Percentiles rank a stretch among this genome's conserved stretches.
These are phyloP conservation scores for Suillus weaverae DNA, from an alignment of 768 basidiomycete species.

Conservation along the genomic window DNA sequence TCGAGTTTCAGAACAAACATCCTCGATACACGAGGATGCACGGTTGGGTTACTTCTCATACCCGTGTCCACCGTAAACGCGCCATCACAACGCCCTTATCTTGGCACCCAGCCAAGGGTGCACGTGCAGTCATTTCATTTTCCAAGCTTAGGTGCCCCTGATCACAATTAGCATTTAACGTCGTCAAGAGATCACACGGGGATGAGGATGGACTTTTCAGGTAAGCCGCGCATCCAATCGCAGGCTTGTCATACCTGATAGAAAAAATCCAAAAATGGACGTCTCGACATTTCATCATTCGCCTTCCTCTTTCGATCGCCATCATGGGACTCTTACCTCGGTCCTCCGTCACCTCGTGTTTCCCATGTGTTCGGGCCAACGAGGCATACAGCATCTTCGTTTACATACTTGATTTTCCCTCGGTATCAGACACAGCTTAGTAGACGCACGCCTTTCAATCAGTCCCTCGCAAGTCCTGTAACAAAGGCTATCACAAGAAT, in stretches of 20 bases:
- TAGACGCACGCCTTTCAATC: conserved; percentile 1
- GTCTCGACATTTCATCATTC: not conserved
- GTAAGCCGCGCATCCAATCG: not conserved
- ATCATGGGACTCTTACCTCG: not conserved
- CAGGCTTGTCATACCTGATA: not conserved
- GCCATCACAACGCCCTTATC: not conserved
- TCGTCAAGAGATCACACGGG: not conserved
- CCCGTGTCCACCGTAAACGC: not conserved
- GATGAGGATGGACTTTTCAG: not conserved
- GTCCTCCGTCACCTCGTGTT: conserved; percentile 24
- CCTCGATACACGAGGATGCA: not conserved
- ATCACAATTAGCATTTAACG: conserved; percentile 6
- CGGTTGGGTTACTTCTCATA: conserved; percentile 6
- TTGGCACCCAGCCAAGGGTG: not conserved
- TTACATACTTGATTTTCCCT: conserved; percentile 18
- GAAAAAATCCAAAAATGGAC: not conserved
- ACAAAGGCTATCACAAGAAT: conserved; percentile 4
- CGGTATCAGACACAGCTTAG: not conserved
- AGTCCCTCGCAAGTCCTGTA: not conserved
- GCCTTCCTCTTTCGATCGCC: conserved; percentile 2
- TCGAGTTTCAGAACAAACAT: not conserved
- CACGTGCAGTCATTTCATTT: not conserved
- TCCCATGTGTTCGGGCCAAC: conserved; percentile 11
- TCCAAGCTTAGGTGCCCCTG: not conserved
- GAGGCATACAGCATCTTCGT: conserved; percentile 12